phyloP scores from a whole-genome alignment of 129 eudicot genomes.

The Arctium lappa region DNA sequence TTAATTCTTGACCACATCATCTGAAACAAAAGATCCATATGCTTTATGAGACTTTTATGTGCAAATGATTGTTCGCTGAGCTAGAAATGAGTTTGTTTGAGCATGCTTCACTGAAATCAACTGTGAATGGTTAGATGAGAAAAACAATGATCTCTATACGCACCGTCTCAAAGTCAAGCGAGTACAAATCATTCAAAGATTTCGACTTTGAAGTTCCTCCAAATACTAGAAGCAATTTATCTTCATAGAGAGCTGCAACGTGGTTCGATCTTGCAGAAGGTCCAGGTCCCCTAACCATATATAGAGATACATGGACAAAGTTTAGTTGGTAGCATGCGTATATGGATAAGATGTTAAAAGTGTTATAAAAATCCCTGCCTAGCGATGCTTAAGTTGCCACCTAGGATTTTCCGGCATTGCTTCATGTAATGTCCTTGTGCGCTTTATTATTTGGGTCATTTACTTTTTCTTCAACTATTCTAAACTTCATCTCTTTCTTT shows the following conservation, averaged over 20 bases:
- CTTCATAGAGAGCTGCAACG: conserved; percentile 91
- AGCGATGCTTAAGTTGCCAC: too few species aligned
- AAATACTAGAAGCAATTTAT: conserved; percentile 77
- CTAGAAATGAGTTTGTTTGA: not conserved
- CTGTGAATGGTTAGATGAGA: not conserved
- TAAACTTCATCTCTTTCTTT: too few species aligned
- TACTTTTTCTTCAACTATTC: too few species aligned
- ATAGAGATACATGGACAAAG: conserved; percentile 6
- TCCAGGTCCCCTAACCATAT: conserved; percentile 61
- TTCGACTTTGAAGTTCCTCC: conserved; percentile 92
- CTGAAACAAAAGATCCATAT: conserved; percentile 31
- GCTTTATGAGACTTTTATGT: not conserved
- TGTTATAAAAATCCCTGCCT: too few species aligned
- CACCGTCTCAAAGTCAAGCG: conserved; percentile 95
- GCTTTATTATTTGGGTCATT: too few species aligned
- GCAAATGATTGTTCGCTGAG: not conserved
- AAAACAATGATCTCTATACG: conserved; percentile 11
- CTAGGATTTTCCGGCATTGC: too few species aligned
- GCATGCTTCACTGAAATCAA: not conserved
- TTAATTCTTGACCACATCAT: conserved; percentile 95
- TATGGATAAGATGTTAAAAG: not conserved
- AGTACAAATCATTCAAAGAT: conserved; percentile 85
- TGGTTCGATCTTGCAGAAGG: conserved; percentile 96
- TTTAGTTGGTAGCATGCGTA: not conserved
- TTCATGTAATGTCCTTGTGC: too few species aligned